Percentiles rank a stretch among this genome's conserved stretches.
Conservation (phyloP, 106 monocot genomes). For the Chionographis japonica region DNA sequence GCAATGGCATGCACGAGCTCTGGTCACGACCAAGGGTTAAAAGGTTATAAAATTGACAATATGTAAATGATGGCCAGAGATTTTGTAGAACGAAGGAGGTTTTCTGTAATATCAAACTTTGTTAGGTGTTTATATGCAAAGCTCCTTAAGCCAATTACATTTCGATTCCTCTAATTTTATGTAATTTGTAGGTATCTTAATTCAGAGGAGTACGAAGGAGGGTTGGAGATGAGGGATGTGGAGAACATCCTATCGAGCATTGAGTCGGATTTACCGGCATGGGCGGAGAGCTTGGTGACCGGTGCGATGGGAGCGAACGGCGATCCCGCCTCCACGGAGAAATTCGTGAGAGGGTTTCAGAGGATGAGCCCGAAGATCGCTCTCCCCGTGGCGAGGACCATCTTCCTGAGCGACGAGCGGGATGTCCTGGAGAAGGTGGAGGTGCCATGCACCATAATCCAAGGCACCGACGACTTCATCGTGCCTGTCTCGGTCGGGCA, state of each 20-base stretch:
- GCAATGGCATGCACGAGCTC: too few species aligned
- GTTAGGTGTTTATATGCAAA: too few species aligned
- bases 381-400: conserved; percentile 17
- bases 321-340: conserved; percentile 14
- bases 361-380: conserved; percentile 50
- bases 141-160: too few species aligned
- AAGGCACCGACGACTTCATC: conserved; percentile 29
- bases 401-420: conserved; percentile 48
- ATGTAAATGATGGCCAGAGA: too few species aligned
- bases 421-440: conserved; percentile 23
- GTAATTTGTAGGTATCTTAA: conserved; percentile 41
- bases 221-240: conserved; percentile 31
- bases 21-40: too few species aligned
- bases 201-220: conserved; percentile 52
- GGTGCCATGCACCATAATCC: conserved; percentile 43
- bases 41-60: too few species aligned
- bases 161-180: too few species aligned
- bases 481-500: conserved; percentile 36
- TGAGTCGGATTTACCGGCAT: conserved; percentile 31
- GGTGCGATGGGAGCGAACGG: conserved; percentile 11
- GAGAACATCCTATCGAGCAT: conserved; percentile 33
- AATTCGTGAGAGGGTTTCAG: conserved; percentile 13
- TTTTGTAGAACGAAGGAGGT: too few species aligned
- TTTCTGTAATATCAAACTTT: too few species aligned
- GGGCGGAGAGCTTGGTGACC: conserved; percentile 27